Conservation (phyloP, 1,284 basidiomycete species). For the Malassezia yamatoensis region DNA sequence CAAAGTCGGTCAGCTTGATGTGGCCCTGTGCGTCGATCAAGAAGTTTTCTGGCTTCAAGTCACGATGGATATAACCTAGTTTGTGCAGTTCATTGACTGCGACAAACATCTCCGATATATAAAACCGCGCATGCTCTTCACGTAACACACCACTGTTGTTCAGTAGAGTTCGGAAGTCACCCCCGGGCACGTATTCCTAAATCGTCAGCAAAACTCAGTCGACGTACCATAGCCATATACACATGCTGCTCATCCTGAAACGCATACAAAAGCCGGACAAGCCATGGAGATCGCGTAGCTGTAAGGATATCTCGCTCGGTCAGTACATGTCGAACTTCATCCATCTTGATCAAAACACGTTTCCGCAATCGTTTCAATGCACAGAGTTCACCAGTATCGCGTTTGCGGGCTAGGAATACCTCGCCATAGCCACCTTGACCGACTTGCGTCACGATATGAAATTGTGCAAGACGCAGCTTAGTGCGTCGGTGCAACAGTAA, state of each 20-base stretch:
- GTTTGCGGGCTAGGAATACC: slow-evolving; percentile 45
- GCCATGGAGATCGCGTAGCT: slow-evolving; percentile 45
- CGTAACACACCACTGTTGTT: slow-evolving; percentile 51
- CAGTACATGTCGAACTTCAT: slow-evolving; percentile 47
- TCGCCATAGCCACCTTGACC: slow-evolving; percentile 47
- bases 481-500: slow-evolving; percentile 42
- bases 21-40: slow-evolving; percentile 88
- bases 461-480: slow-evolving; percentile 42
- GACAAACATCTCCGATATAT: slow-evolving; percentile 47
- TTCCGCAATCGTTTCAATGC: slow-evolving; percentile 46
- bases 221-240: slow-evolving; percentile 38
- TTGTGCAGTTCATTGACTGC: slow-evolving; percentile 44
- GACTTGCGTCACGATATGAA: slow-evolving; percentile 48
- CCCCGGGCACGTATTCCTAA: slow-evolving; percentile 53
- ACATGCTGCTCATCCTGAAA: slow-evolving; percentile 46
- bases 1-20: slow-evolving; percentile 97
- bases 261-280: slow-evolving; percentile 43
- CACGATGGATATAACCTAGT: slow-evolving; percentile 60
- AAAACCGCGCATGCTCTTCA: slow-evolving; percentile 46
- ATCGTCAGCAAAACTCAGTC: background rate
- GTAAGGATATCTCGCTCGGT: slow-evolving; percentile 46
- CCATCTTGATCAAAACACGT: slow-evolving; percentile 46
- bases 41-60: slow-evolving; percentile 96
- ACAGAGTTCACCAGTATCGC: slow-evolving; percentile 46
- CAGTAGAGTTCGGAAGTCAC: slow-evolving; percentile 46